Evolutionary conservation across 768 basidiomycete species (phyloP).

Genomic region (Boletus rufocinnamomeus): DNA sequence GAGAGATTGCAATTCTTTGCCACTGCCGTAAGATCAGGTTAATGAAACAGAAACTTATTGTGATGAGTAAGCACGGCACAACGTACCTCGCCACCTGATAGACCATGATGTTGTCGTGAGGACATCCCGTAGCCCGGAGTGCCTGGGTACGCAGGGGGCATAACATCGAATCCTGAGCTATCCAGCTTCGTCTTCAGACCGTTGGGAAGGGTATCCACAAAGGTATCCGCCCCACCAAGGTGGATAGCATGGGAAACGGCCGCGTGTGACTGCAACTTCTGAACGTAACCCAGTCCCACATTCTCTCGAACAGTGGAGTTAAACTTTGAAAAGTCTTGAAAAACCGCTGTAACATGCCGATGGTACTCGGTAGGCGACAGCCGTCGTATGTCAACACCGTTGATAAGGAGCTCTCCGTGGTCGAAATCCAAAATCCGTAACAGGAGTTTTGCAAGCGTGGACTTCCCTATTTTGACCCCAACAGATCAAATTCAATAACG

Average conservation of each 20-base stretch:
- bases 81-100: constrained; percentile 84
- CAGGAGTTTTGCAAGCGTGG: constrained; percentile 81
- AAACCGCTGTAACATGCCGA: constrained; percentile 72
- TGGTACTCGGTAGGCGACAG: constrained; percentile 74
- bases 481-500: constrained; percentile 9
- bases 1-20: constrained; percentile 84
- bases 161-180: constrained; percentile 56
- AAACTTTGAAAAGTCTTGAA: constrained; percentile 85
- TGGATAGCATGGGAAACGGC: constrained; percentile 66
- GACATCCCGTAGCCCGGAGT: constrained; percentile 33
- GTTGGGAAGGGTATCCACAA: constrained; percentile 66
- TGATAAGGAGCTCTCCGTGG: constrained; percentile 65
- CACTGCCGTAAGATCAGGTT: constrained; percentile 50
- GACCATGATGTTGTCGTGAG: constrained; percentile 54
- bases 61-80: constrained; percentile 15
- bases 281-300: constrained; percentile 79
- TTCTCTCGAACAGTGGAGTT: constrained; percentile 79
- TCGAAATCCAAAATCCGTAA: constrained; percentile 80
- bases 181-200: constrained; percentile 78
- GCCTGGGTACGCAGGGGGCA: constrained; percentile 38
- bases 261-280: constrained; percentile 54
- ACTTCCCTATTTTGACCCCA: constrained; percentile 61
- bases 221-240: constrained; percentile 66
- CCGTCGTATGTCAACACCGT: constrained; percentile 65
- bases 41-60: constrained; percentile 12